phyloP scores from a whole-genome alignment of 306 rosid genomes.

The Cucumis melo region DNA sequence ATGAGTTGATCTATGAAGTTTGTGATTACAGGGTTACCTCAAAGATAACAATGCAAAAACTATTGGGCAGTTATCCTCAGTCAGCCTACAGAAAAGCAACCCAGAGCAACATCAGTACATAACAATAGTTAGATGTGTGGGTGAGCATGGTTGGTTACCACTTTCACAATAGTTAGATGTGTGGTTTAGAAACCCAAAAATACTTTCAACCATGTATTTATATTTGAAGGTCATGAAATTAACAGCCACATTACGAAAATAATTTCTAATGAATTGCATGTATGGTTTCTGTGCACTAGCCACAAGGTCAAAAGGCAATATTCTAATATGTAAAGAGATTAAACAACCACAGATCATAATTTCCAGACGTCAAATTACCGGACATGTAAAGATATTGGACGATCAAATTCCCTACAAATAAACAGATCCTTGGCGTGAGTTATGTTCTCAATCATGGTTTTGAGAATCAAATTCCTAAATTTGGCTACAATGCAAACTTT shows the following conservation, averaged over 20 bases:
- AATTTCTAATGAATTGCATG: neutral
- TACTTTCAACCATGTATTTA: neutral
- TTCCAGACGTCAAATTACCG: neutral
- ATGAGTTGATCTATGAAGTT: neutral
- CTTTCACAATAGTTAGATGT: neutral
- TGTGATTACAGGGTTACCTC: conserved; percentile 34
- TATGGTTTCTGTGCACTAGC: neutral
- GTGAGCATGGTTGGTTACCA: neutral
- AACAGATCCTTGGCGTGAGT: neutral
- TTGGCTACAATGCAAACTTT: neutral
- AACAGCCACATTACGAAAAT: neutral
- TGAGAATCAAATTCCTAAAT: neutral
- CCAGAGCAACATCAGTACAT: neutral
- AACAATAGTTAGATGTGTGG: neutral
- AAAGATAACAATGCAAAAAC: conserved; percentile 17
- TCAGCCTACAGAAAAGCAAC: conserved; percentile 49
- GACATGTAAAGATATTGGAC: neutral
- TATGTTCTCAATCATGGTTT: neutral
- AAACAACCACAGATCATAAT: neutral
- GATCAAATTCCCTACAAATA: neutral
- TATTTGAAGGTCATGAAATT: neutral
- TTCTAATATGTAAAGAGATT: neutral
- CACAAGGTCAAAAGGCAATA: neutral
- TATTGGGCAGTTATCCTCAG: conserved; percentile 14
- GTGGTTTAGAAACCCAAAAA: neutral